A percentile compares a stretch with the other conserved stretches of the same genome.
Conservation (phyloP, 352 stramenopile species). For the Phytophthora chlamydospora region DNA sequence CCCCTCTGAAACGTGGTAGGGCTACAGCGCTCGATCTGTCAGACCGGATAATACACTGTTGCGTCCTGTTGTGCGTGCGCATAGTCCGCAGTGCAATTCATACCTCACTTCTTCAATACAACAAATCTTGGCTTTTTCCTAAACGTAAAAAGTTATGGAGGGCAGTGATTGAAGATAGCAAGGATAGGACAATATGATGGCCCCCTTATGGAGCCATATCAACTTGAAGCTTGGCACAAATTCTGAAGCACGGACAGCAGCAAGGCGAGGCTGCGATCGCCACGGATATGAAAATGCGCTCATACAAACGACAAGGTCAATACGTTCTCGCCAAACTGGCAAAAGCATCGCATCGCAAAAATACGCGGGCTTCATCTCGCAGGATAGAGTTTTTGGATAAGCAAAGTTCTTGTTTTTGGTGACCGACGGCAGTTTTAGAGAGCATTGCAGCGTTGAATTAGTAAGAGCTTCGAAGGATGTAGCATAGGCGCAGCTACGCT, state of each 20-base stretch:
- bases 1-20: constrained; percentile 2
- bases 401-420: background rate
- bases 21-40: background rate
- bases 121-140: background rate
- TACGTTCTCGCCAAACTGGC: background rate
- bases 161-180: constrained; percentile 28
- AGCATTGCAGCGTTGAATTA: too few species aligned
- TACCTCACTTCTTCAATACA: background rate
- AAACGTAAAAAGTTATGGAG: constrained; percentile 6
- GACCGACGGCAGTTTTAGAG: too few species aligned
- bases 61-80: background rate
- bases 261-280: constrained; percentile 12
- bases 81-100: background rate
- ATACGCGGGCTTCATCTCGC: constrained; percentile 17
- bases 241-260: constrained; percentile 33
- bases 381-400: constrained; percentile 1
- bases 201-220: constrained; percentile 32
- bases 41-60: background rate
- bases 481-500: constrained; percentile 3
- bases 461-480: constrained; percentile 5
- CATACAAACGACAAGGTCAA: constrained; percentile 21
- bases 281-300: constrained; percentile 7
- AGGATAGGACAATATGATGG: constrained; percentile 24
- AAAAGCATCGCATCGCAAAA: constrained; percentile 22
- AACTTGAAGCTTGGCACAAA: constrained; percentile 37